Evolutionary conservation across 148 eudicot species (phyloP).

Genomic region (Heliamphora exappendiculata): DNA sequence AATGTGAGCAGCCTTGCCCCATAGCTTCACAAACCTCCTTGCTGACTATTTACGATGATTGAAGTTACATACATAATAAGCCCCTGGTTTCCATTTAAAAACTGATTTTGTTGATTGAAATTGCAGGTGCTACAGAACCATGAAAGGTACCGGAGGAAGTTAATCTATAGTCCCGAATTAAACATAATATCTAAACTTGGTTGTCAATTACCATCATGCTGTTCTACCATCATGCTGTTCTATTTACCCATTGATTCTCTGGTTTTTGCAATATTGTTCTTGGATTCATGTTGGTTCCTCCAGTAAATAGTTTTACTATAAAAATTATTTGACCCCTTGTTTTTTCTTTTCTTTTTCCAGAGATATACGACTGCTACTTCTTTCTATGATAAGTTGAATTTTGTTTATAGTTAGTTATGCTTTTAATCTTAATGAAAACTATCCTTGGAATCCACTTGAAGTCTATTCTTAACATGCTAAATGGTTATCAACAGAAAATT

Average conservation of each 20-base stretch:
- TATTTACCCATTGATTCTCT: neutral
- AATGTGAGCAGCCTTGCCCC: neutral
- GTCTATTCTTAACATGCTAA: neutral
- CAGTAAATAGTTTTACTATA: neutral
- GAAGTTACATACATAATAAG: neutral
- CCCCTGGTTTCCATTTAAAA: neutral
- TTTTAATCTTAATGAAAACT: neutral
- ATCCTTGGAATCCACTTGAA: neutral
- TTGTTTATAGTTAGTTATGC: neutral
- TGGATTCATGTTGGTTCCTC: neutral
- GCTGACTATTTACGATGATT: neutral
- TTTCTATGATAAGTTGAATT: slow-evolving; percentile 1
- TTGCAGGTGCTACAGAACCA: neutral
- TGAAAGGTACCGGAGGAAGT: neutral
- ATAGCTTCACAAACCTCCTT: neutral
- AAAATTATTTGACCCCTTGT: neutral
- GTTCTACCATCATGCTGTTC: no score
- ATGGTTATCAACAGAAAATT: neutral
- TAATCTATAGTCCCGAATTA: neutral
- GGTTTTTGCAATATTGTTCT: neutral
- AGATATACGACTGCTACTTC: neutral
- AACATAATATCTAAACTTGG: neutral
- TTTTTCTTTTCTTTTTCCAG: neutral
- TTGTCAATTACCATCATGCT: neutral
- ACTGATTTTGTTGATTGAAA: neutral